phyloP scores from a whole-genome alignment of 2,329 filamentous ascomycete species.

The Apiospora aurea region DNA sequence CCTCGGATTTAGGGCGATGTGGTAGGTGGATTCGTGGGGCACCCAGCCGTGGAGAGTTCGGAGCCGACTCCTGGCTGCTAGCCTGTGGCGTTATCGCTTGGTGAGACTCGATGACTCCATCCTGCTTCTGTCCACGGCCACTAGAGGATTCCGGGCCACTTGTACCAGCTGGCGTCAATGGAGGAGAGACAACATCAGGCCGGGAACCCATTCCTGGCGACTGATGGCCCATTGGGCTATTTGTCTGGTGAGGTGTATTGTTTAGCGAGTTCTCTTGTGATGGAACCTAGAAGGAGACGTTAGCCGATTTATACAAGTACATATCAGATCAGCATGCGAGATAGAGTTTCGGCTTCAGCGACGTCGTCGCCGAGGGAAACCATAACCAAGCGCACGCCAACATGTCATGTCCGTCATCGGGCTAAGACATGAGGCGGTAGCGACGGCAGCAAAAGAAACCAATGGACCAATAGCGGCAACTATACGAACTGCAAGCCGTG shows the following conservation, averaged over 20 bases:
- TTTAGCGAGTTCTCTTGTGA: slow-evolving; percentile 67
- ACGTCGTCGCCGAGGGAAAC: not conserved
- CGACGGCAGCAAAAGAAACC: slow-evolving; percentile 2
- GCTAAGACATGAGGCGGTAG: not conserved
- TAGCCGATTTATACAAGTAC: slow-evolving; percentile 12
- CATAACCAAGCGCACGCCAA: not conserved
- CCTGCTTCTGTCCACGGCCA: slow-evolving; percentile 38
- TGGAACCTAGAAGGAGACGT: slow-evolving; percentile 52
- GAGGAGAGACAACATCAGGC: slow-evolving; percentile 83
- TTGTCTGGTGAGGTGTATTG: slow-evolving; percentile 68
- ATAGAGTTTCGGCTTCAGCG: not conserved
- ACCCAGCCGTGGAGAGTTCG: slow-evolving; percentile 45
- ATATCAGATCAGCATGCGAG: slow-evolving; percentile 31
- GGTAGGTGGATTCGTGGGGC: slow-evolving; percentile 42
- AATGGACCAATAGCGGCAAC: slow-evolving; percentile 1
- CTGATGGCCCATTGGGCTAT: slow-evolving; percentile 67
- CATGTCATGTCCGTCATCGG: slow-evolving; percentile 23
- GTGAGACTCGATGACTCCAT: slow-evolving; percentile 38
- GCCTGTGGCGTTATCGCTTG: slow-evolving; percentile 72
- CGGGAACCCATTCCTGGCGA: slow-evolving; percentile 74
- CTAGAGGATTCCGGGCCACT: slow-evolving; percentile 47
- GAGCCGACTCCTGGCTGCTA: slow-evolving; percentile 62
- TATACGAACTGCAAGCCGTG: not conserved
- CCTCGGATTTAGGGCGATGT: slow-evolving; percentile 52
- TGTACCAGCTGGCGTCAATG: slow-evolving; percentile 85